Evolutionary conservation across 2,329 filamentous ascomycete genomes (phyloP), one percentile per base, ranked within the genome.

Genomic region (Stachybotrys chartarum): DNA sequence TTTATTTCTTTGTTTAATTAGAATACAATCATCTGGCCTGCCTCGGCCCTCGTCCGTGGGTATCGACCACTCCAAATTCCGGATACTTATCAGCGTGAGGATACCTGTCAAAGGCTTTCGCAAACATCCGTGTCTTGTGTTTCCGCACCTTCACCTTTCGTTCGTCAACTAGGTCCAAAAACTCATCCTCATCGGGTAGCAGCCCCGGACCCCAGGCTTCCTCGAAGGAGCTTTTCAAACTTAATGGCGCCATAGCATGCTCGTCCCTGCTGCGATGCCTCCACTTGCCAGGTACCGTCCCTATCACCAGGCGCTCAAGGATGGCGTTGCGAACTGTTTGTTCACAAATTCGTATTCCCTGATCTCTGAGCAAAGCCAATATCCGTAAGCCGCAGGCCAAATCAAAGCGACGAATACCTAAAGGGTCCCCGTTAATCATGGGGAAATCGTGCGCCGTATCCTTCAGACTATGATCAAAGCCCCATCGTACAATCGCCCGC

Each of bases 401-500:
- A 53, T 72, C 69, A 52, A 66, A 71, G 32, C 60, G 61, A 10
- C 60, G 52, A 10, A 64, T 56, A 10, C 55, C 59, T 32, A 53
- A 12, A 6, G 57, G 39, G 18, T 56, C 55, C 14, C 54, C 31
- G 7, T 32, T 55, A n/a, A 58, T 32, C 8, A 63, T 54, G 10
- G 63, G 52, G 32, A 49, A 24, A 16, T 42, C 51, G 8, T 50
- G 52, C 7, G 66, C 63, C 31, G 59, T 46, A 30, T 60, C 59
- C 3, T 66, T 63, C 30, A 71, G 53, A 12, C 65, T 69, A 52
- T 70, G 63, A 55, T 75, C 68, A 54, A 81, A 81, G 0, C 74
- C 73, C 70, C 74, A 79, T 42, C 76, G 68, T 8, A 80, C 58
- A 16, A 80, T 70, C 3, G 65, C 63, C 1, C 68, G 65, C 53